Evolutionary conservation across 805 yeast genomes (phyloP), one percentile per base, ranked within the genome.

Genomic region (Brettanomyces bruxellensis): DNA sequence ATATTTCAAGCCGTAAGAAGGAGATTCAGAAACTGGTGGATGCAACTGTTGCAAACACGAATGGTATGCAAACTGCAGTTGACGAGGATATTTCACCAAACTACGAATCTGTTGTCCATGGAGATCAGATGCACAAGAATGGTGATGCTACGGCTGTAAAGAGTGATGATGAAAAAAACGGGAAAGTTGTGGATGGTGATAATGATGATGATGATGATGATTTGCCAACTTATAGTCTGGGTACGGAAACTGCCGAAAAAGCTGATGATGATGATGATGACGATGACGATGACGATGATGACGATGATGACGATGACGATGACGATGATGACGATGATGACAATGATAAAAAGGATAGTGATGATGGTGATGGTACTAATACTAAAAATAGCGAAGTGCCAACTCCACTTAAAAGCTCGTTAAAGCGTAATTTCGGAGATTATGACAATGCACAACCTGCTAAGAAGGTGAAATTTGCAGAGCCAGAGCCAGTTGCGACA

Each of bases 11-110:
- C 24, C 56, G 57, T 35, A 54, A 53, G 44, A 40, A 42, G 14
- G 67, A 62, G 43, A 51, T 64, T 34, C 57, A 59, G 43, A 51
- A 51, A 34, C 51, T 58, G 18, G 42, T 57, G 24, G 49, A 49
- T 13, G 24, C 35, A 12, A 7, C 32, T 7, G 32, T 28, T 28
- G 2, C 32, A 28, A 28, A 28, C 32, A 9, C 32, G 11, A 28
- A 9, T 9, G 11, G 13, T 12, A 12, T 8, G 8, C 11, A 18
- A 18, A 35, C 34, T 12, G 24, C 35, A 3, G 38, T 30, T n/a
- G 40, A 34, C 5, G 46, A 43, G 12, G 45, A 43, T 18, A 24
- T 34, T 32, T 43, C 45, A 9, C 44, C 44, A 13, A 18, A 13
- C 18, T 41, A 41, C 32, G 44, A 36, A 25, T 38, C 41, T 23